Evolutionary conservation across 371 early-diverging fungal genomes (phyloP).

Genomic region (Saksenaea vasiformis): DNA sequence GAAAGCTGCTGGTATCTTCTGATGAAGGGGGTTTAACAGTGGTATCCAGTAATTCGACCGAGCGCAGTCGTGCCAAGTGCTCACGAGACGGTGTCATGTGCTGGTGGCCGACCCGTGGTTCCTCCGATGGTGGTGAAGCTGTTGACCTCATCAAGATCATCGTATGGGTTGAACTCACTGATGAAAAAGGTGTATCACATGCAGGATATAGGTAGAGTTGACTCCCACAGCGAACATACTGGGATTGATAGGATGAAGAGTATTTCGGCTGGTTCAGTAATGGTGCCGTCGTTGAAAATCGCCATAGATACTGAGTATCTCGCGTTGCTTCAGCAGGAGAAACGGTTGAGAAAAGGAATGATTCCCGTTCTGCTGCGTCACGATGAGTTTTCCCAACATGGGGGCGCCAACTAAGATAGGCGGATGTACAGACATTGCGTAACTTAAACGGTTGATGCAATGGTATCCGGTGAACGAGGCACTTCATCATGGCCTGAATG

Average conservation of each 20-base stretch:
- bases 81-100: constrained; percentile 2
- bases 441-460: constrained; percentile 34
- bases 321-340: constrained; percentile 1
- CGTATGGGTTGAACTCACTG: constrained; percentile 10
- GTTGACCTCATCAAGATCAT: constrained; percentile 16
- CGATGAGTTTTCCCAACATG: constrained; percentile 6
- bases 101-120: not conserved
- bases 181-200: constrained; percentile 14
- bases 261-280: constrained; percentile 9
- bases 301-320: constrained; percentile 32
- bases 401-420: constrained; percentile 40
- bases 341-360: constrained; percentile 1
- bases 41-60: constrained; percentile 15
- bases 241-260: constrained; percentile 5
- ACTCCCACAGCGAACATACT: constrained; percentile 26
- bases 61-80: constrained; percentile 10
- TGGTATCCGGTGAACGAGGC: constrained; percentile 26
- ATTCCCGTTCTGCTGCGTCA: not conserved
- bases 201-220: constrained; percentile 37
- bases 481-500: constrained; percentile 22
- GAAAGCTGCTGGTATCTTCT: constrained; percentile 4
- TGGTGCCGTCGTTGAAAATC: constrained; percentile 14
- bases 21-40: not conserved
- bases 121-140: not conserved
- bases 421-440: constrained; percentile 28